These are phyloP conservation scores for Erigeron canadensis DNA, from an alignment of 129 eudicot genomes.

Conservation along the genomic window DNA sequence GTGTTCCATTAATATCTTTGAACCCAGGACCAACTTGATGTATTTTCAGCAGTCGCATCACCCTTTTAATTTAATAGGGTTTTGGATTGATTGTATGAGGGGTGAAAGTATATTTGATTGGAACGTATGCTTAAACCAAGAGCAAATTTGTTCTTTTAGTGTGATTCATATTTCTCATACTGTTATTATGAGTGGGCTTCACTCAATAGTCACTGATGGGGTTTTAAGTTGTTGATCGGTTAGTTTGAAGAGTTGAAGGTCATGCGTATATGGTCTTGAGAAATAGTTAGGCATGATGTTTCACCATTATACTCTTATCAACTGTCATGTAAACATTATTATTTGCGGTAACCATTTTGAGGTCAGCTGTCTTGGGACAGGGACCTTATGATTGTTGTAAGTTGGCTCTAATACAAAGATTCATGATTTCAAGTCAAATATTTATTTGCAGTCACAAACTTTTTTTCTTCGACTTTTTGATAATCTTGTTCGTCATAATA, in stretches of 20 bases:
- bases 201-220: not conserved
- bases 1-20: too few species aligned
- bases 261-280: not conserved
- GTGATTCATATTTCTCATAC: not conserved
- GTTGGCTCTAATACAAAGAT: not conserved
- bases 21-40: too few species aligned
- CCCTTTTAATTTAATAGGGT: not conserved
- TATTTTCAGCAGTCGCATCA: too few species aligned
- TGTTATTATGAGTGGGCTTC: too few species aligned
- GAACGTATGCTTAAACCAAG: not conserved
- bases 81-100: not conserved
- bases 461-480: not conserved
- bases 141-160: not conserved
- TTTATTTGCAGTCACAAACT: not conserved
- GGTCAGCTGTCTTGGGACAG: not conserved
- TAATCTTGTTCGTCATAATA: constrained; percentile 21
- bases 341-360: constrained; percentile 6
- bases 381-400: not conserved
- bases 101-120: not conserved
- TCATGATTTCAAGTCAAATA: constrained; percentile 2
- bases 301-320: not conserved
- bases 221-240: not conserved
- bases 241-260: not conserved
- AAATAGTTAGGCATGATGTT: constrained; percentile 13
- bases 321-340: not conserved